Base-by-base conservation (phyloP, 129 eudicot genomes). In the Escallonia herrerae region DNA sequence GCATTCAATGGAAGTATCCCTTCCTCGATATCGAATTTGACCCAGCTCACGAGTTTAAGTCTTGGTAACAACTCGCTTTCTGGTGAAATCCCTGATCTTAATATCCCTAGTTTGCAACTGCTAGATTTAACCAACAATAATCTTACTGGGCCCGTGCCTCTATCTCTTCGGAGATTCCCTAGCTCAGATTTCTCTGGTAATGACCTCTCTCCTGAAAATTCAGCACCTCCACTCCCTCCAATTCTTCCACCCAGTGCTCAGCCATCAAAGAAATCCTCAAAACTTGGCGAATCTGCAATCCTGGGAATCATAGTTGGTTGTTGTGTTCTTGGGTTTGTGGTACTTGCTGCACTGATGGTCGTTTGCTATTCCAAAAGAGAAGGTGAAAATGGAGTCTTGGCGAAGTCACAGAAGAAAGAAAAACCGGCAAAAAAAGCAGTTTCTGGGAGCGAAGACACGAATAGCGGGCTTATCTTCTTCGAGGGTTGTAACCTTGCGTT, bases 31-130 rank as follows among this genome's bases (percentile, higher is more conserved):
- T 80, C 93, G 6, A 81, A 78, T 80, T 67, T 93, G 76, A 88
- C 80, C 62, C 96, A 78, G 51, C 85, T 93, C 66, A 77, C 89
- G 2, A 83, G 78, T 69, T 80, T 93, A 43, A 62, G 67, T 79
- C 91, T 93, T 12, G 88, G 93, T 6, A 86, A 82, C 72, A 93
- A 93, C 82, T 88, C 90, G 3, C 76, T 89, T 59, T 79, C 96
- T 43, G 99, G 96, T 58, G 76, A 79, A 75, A 76, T 93, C 43
- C 98, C 98, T 4, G 77, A 93, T 77, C 51, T 93, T 37, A 50
- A 58, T 63, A 60, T 86, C 70, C 89, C 95, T 5, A 80, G 77
- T 69, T 72, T 89, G 70, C 79, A 79, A 70, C 60, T 59, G 63
- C 64, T 93, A 49, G 85, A 93, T 76, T 76, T 93, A 58, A 83